Evolutionary conservation across 2,329 filamentous ascomycete genomes (phyloP), one percentile per base, ranked within the genome.

Genomic region (Fusarium circinatum): DNA sequence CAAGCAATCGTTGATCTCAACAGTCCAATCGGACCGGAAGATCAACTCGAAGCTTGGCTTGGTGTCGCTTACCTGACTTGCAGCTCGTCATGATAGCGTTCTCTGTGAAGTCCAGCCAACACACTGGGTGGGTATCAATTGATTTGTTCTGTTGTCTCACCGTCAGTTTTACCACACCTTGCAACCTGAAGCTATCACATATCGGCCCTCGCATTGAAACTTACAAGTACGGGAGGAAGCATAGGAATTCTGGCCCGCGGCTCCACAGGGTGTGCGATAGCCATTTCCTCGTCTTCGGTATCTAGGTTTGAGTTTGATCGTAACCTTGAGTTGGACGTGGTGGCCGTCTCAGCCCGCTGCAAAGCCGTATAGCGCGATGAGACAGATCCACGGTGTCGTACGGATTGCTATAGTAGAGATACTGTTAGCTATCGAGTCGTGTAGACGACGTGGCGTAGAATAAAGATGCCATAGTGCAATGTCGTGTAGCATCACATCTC

Each of bases 1-100:
- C 57, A 34, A 70, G 57, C 32, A 38, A 36, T 56, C 45, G 48
- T 65, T 45, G 30, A 56, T 48, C 45, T 61, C 44, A 47, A 63
- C 55, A 59, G 52, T 56, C 51, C 34, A 47, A 58, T 68, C 57
- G 65, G 63, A 60, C 59, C 36, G 55, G 52, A 44, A 62, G 54
- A 68, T 59, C 59, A 38, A 65, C 34, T 34, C 30, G 13, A 39
- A 52, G 49, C 24, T 41, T 62, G 30, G 18, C 15, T 56, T 38
- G n/a, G 42, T 52, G 28, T 52, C 59, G 86, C 92, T 82, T 86
- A 97, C 96, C 96, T 84, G 92, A 93, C 80, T 94, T 93, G 84
- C 95, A 98, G 75, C 94, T 94, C 41, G 95, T 98, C 79, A 98
- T 91, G 75, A 99, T 98, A 72, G 93, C 93, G 78, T 97, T 92